These are phyloP conservation scores for Raffaelea ambrosiae DNA, from an alignment of 2,329 filamentous ascomycete genomes.

Conservation along the genomic window DNA sequence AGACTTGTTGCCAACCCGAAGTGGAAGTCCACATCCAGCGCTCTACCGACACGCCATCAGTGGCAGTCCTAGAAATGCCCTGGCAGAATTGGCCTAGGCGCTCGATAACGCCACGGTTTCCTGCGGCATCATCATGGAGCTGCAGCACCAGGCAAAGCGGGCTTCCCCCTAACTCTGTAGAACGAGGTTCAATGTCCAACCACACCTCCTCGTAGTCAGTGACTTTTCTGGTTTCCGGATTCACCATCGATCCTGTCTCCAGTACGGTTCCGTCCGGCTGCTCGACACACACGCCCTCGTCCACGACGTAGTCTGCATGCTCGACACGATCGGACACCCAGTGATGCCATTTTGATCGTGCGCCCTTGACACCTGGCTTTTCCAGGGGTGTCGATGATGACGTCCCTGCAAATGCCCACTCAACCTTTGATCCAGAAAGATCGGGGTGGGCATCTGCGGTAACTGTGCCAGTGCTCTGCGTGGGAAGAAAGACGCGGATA, in stretches of 20 bases:
- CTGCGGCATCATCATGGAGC: constrained; percentile 22
- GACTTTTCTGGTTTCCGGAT: constrained; percentile 41
- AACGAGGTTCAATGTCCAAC: constrained; percentile 29
- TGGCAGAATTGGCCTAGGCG: constrained; percentile 47
- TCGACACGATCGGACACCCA: constrained; percentile 47
- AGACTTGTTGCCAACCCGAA: constrained; percentile 1
- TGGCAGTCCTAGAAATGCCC: constrained; percentile 40
- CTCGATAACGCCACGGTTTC: constrained; percentile 40
- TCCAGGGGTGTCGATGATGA: constrained; percentile 28
- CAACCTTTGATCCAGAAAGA: too few species aligned
- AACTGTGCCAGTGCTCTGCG: constrained; percentile 8
- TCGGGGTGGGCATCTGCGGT: constrained; percentile 3
- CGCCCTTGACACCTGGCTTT: constrained; percentile 13
- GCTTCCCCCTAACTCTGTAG: constrained; percentile 2
- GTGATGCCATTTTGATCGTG: constrained; percentile 44
- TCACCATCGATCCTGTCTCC: constrained; percentile 52
- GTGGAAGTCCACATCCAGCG: constrained; percentile 39
- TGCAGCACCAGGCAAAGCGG: constrained; percentile 30
- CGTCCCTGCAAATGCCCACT: constrained; percentile 58
- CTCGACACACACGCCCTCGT: constrained; percentile 49
- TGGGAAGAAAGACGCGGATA: constrained; percentile 46
- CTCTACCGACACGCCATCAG: constrained; percentile 36
- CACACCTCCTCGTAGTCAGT: constrained; percentile 61
- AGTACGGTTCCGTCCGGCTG: constrained; percentile 32
- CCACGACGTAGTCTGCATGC: constrained; percentile 29